Evolutionary conservation across 108 stramenopile species (phyloP).

Genomic region (Nitzschia inconspicua): DNA sequence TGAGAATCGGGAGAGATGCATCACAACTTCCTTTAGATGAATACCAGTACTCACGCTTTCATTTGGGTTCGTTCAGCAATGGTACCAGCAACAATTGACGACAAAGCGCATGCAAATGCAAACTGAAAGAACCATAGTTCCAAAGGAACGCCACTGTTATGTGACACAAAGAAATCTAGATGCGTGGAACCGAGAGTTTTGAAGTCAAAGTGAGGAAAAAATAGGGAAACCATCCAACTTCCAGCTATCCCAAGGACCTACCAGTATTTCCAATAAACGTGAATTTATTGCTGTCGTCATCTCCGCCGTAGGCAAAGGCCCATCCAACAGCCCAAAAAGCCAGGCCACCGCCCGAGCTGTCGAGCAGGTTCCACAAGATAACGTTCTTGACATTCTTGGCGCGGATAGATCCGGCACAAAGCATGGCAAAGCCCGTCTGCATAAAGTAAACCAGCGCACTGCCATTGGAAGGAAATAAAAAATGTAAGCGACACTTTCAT

Average conservation of each 20-base stretch:
- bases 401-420: slow-evolving; percentile 72
- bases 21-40: too few species aligned
- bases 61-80: slow-evolving; percentile 90
- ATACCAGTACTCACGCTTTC: slow-evolving; percentile 73
- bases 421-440: slow-evolving; percentile 79
- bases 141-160: too few species aligned
- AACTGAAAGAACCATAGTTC: slow-evolving; percentile 80
- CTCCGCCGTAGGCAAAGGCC: slow-evolving; percentile 69
- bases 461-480: neutral
- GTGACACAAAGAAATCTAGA: too few species aligned
- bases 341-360: slow-evolving; percentile 64
- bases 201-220: too few species aligned
- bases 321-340: slow-evolving; percentile 66
- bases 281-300: slow-evolving; percentile 7
- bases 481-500: neutral
- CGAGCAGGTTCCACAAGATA: slow-evolving; percentile 79
- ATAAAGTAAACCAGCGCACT: slow-evolving; percentile 74
- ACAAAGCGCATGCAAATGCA: slow-evolving; percentile 79
- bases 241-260: slow-evolving; percentile 56
- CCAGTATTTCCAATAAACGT: slow-evolving; percentile 36
- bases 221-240: too few species aligned
- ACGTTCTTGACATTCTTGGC: slow-evolving; percentile 81
- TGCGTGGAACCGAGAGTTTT: too few species aligned
- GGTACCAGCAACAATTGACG: slow-evolving; percentile 90
- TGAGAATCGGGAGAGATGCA: too few species aligned